phyloP scores from a whole-genome alignment of 352 stramenopile genomes.

The Pythium aristosporum region DNA sequence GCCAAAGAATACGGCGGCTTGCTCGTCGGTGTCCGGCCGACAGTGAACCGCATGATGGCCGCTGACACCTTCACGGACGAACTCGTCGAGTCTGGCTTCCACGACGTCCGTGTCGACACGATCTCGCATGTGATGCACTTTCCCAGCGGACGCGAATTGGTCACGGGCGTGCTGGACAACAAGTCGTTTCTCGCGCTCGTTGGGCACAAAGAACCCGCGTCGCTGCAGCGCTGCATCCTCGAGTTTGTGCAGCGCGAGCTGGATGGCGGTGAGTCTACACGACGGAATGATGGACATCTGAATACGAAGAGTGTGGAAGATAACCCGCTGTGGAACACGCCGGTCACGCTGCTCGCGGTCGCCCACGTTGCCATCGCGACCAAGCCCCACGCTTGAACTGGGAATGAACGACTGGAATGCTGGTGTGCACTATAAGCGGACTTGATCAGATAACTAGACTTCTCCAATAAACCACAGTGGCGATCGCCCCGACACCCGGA shows the following conservation, averaged over 20 bases:
- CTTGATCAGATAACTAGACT: no score
- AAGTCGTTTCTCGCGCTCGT: background rate
- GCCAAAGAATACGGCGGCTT: background rate
- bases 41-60: slow-evolving; percentile 7
- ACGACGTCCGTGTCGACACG: slow-evolving; percentile 12
- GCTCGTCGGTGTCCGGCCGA: background rate
- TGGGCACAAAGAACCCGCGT: slow-evolving; percentile 5
- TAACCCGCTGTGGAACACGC: slow-evolving; percentile 13
- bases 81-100: slow-evolving; percentile 15
- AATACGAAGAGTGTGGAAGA: background rate
- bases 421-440: no score
- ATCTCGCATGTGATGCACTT: slow-evolving; percentile 18
- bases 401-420: no score
- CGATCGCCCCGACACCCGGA: no score
- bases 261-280: background rate
- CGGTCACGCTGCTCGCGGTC: slow-evolving; percentile 8
- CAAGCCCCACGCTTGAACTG: no score
- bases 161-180: slow-evolving; percentile 18
- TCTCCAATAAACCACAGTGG: no score
- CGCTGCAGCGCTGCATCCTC: slow-evolving; percentile 11
- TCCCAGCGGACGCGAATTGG: slow-evolving; percentile 18
- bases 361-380: slow-evolving; percentile 17
- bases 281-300: background rate
- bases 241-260: slow-evolving; percentile 17
- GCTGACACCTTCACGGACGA: slow-evolving; percentile 17